Conservation (phyloP, 148 eudicot genomes). For the Salicornia ramosissima region DNA sequence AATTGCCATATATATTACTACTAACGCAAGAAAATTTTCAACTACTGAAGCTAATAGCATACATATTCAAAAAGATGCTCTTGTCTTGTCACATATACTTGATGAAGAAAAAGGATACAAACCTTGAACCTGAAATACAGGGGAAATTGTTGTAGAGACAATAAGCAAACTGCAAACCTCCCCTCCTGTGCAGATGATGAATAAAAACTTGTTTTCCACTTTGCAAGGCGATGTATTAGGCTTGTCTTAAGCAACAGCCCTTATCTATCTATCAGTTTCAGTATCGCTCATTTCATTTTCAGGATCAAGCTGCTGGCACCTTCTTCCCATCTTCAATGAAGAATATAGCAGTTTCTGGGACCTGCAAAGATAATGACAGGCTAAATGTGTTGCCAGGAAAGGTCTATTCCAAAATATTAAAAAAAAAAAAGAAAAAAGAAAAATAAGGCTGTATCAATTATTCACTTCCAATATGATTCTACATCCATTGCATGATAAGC, state of each 20-base stretch:
- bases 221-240: neutral
- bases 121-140: neutral
- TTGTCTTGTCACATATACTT: slow-evolving; percentile 9
- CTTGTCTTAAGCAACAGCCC: neutral
- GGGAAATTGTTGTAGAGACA: neutral
- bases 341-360: slow-evolving; percentile 66
- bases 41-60: slow-evolving; percentile 12
- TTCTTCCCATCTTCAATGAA: slow-evolving; percentile 83
- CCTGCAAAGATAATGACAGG: slow-evolving; percentile 30
- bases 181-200: slow-evolving; percentile 11
- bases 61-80: slow-evolving; percentile 8
- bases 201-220: neutral
- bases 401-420: neutral
- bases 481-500: neutral
- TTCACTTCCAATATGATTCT: neutral
- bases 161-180: slow-evolving; percentile 9
- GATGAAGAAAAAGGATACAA: slow-evolving; percentile 8
- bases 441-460: neutral
- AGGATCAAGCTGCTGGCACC: slow-evolving; percentile 49
- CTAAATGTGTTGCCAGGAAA: neutral
- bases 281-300: slow-evolving; percentile 2
- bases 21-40: neutral
- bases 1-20: neutral
- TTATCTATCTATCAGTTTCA: slow-evolving; percentile 2
- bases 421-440: neutral